Evolutionary conservation across 345 rosid genomes (phyloP).

Genomic region (Kandelia obovata): DNA sequence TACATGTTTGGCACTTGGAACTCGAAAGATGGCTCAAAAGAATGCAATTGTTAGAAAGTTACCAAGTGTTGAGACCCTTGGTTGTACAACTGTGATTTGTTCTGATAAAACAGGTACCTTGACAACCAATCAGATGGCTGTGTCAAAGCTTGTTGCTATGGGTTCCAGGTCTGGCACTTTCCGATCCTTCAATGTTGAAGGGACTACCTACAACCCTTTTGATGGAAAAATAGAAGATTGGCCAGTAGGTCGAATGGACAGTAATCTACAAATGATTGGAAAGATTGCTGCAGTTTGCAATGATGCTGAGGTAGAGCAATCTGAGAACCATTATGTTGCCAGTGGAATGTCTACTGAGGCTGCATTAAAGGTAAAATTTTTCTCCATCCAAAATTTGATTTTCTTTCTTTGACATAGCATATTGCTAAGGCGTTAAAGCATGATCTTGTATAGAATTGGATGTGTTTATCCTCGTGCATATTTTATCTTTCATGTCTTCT

Average conservation of each 20-base stretch:
- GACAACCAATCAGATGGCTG: conserved; percentile 95
- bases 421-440: background rate
- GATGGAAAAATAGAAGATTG: conserved; percentile 77
- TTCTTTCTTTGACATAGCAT: background rate
- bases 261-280: conserved; percentile 85
- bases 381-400: background rate
- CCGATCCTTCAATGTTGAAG: conserved; percentile 74
- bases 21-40: conserved; percentile 97
- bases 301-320: conserved; percentile 71
- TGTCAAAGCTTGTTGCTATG: conserved; percentile 74
- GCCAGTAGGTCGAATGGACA: conserved; percentile 72
- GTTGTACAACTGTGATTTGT: conserved; percentile 91
- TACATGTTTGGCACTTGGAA: conserved; percentile 91
- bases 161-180: conserved; percentile 64
- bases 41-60: conserved; percentile 88
- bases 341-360: conserved; percentile 92
- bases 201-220: conserved; percentile 72
- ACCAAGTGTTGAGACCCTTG: conserved; percentile 95
- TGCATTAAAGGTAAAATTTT: conserved; percentile 72
- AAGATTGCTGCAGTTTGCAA: conserved; percentile 87
- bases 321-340: conserved; percentile 63
- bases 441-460: background rate
- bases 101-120: conserved; percentile 94
- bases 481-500: background rate
- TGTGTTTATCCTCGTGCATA: background rate